Conservation (phyloP, 2,329 filamentous ascomycete genomes). For the Botrytis elliptica region DNA sequence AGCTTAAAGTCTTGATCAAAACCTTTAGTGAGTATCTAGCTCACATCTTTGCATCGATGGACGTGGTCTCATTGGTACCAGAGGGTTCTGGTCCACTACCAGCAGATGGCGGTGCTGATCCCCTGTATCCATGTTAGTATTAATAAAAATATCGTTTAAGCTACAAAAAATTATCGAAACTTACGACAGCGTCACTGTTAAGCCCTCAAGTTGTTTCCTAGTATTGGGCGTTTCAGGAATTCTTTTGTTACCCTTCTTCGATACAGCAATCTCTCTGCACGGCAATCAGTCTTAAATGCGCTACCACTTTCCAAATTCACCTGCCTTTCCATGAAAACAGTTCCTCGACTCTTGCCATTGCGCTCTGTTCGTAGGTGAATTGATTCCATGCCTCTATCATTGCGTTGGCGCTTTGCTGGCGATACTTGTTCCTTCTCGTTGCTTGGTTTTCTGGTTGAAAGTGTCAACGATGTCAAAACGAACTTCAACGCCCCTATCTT, state of each 20-base stretch:
- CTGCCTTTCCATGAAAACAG: neutral
- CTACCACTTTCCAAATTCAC: neutral
- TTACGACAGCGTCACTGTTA: neutral
- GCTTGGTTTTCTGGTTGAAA: neutral
- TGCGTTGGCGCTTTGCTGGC: conserved; percentile 15
- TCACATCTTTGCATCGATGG: neutral
- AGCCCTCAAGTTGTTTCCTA: neutral
- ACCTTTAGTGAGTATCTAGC: neutral
- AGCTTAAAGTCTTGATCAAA: neutral
- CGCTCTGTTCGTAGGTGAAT: neutral
- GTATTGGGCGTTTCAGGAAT: neutral
- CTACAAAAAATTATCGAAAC: neutral
- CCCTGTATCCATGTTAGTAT: neutral
- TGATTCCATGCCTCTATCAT: neutral
- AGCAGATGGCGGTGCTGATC: neutral
- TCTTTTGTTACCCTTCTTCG: neutral
- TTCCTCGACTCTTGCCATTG: neutral
- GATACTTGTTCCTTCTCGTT: conserved; percentile 4
- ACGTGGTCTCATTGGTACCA: neutral
- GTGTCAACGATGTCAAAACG: neutral
- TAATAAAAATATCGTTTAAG: neutral
- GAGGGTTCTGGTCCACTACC: neutral
- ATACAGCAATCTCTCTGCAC: neutral
- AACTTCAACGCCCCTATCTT: neutral
- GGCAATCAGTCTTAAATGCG: neutral